Evolutionary conservation across 2,329 filamentous ascomycete species (phyloP), one percentile per base, ranked within the genome.

Genomic region (Penicillium sp.): DNA sequence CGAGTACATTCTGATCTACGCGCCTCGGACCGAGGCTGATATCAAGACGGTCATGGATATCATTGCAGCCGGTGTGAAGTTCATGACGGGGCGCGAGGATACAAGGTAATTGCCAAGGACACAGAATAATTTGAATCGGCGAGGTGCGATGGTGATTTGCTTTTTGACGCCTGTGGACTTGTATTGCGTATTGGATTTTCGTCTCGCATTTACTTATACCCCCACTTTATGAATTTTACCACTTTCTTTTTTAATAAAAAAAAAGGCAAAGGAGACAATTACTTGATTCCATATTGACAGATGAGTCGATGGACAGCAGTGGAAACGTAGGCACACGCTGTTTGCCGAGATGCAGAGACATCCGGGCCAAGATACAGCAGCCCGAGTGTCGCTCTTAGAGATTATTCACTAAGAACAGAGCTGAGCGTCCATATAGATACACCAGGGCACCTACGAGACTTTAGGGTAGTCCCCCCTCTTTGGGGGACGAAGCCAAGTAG

Each of bases 1-100:
- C 0, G 68, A 70, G 42, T 70, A 62, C 58, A 47, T 72, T 7
- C 43, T 73, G 12, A 59, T 73, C 16, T 72, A 73, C 63, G 69
- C 70, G 8, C 70, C 70, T 0, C 60, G 69, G 13, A 64, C 59
- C 15, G 63, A 70, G 29, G 61, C 61, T 6, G 70, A 71, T 45
- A 53, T 71, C n/a, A 45, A 61, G 21, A 57, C 61, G 10, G 61
- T 71, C 1, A 64, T 68, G 59, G 50, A 65, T 34, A 65, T 73
- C 45, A 15, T 72, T n/a, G 58, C 54, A 28, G 70, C 70, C 5
- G 53, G 67, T 44, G 61, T 72, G 5, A 61, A 65, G 56, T 71
- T 67, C 49, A 61, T 68, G 59, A 64, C 67, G 9, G 63, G 62
- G 1, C 55, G 57, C 7, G 57, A 63, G 26, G 61, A 65, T 44